Base-by-base conservation (phyloP, 2,329 filamentous ascomycete species). In the Zopfia rhizophila region DNA sequence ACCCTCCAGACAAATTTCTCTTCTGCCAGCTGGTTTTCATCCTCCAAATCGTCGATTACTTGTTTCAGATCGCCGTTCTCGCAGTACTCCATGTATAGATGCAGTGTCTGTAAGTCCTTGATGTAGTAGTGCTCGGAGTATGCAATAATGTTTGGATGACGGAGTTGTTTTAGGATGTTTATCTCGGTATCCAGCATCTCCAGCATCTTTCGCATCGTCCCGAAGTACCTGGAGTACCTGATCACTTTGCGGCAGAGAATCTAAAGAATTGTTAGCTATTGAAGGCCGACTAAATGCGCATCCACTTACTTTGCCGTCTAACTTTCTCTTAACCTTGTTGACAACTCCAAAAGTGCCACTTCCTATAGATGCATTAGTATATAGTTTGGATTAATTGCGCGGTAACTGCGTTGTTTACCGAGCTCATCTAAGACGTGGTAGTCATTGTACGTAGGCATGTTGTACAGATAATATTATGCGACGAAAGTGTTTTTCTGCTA, bases 21-120 rank as follows among this genome's bases (percentile, higher is more conserved):
- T 56, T 93, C 90, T 1, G 91, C 91, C 47, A 86, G 87, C 66
- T 92, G 87, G 66, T 91, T 90, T 68, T 86, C 87, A 24, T 82
- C 78, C 56, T 86, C 82, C 32, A 96, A 76, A 52, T 89, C 85
- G 67, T 90, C 90, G 70, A 96, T 96, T 42, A 94, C 87, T 38
- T 87, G 86, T 8, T 91, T 90, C 21, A 97, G 81, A 66, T 97
- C 92, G 35, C 92, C 92, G 63, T 94, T 94, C 51, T 91, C 92
- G 68, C 92, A 96, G 75, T 96, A 97, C 74, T 97, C 92, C 92
- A 97, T 97, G 75, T 97, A 97, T 28, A 97, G 80, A 69, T 96
- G 91, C 37, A 97, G 79, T 66, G 96, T 91, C 69, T 95, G 89
- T 33, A 85, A 88, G 23, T 84, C 82, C 75, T 96, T 96, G 56